These are phyloP conservation scores for Phytophthora kernoviae DNA, from an alignment of 352 stramenopile genomes.

Conservation along the genomic window DNA sequence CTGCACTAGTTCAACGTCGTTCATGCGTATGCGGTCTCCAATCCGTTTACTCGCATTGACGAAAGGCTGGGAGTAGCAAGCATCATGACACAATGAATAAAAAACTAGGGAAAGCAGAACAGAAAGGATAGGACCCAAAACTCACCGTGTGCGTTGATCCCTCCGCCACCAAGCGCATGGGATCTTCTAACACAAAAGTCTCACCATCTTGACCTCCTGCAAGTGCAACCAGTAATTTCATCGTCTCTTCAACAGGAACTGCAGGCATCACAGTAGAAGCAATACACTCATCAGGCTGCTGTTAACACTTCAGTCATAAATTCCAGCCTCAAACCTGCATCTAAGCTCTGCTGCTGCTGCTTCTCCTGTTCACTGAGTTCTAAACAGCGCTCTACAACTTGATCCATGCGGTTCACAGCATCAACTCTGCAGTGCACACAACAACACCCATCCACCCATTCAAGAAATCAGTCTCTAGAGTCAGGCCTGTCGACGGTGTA, in stretches of 20 bases:
- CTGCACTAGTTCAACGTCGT: conserved; percentile 45
- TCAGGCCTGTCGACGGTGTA: background rate
- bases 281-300: no score
- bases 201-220: conserved; percentile 54
- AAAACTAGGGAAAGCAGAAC: background rate
- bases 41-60: conserved; percentile 35
- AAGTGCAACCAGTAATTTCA: conserved; percentile 65
- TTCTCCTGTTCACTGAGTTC: conserved; percentile 16
- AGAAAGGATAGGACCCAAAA: conserved; percentile 1
- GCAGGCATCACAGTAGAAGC: background rate
- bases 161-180: conserved; percentile 31
- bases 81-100: background rate
- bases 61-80: conserved; percentile 5
- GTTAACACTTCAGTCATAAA: background rate
- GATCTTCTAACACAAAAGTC: conserved; percentile 67
- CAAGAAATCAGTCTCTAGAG: background rate
- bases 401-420: conserved; percentile 41
- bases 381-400: conserved; percentile 39
- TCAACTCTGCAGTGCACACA: conserved; percentile 25
- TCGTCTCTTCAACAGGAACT: conserved; percentile 31
- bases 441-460: background rate
- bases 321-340: conserved; percentile 1
- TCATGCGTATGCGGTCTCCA: conserved; percentile 65
- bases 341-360: no score
- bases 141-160: conserved; percentile 11